Conservation (phyloP, 2,329 filamentous ascomycete genomes). For the Leptographium galeiforme region DNA sequence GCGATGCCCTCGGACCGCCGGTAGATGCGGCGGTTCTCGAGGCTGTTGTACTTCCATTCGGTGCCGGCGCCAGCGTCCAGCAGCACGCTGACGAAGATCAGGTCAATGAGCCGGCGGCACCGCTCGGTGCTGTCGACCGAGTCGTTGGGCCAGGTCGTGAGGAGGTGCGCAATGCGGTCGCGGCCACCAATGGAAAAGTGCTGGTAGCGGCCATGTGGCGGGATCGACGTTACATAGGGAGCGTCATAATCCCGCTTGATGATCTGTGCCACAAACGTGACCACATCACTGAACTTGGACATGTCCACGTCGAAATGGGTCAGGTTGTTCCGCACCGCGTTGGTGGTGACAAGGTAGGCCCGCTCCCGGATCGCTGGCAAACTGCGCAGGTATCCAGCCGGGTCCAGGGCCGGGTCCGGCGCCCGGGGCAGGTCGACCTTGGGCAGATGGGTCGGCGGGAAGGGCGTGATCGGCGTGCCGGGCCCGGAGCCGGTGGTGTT, state of each 20-base stretch:
- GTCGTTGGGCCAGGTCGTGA: constrained; percentile 53
- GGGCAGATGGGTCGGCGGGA: constrained; percentile 43
- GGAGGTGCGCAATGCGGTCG: constrained; percentile 57
- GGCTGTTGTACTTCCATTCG: constrained; percentile 84
- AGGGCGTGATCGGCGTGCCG: constrained; percentile 35
- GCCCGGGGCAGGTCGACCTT: constrained; percentile 72
- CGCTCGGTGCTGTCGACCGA: constrained; percentile 56
- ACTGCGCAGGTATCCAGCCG: constrained; percentile 80
- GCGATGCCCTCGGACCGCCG: constrained; percentile 80
- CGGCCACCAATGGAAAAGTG: constrained; percentile 72
- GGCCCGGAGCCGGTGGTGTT: constrained; percentile 16
- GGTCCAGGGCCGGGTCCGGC: constrained; percentile 78
- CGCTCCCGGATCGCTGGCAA: constrained; percentile 78
- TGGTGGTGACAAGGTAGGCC: constrained; percentile 58
- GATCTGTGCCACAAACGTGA: constrained; percentile 77
- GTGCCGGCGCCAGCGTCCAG: constrained; percentile 83
- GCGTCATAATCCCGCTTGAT: constrained; percentile 59
- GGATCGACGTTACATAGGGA: constrained; percentile 47
- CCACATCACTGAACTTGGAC: constrained; percentile 69
- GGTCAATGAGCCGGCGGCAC: constrained; percentile 61
- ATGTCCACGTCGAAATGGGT: constrained; percentile 84
- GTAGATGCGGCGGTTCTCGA: constrained; percentile 73
- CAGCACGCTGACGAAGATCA: constrained; percentile 68
- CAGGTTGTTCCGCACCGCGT: constrained; percentile 63
- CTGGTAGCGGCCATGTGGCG: constrained; percentile 75